Evolutionary conservation across 768 basidiomycete genomes (phyloP).

Genomic region (Lactarius tabidus): DNA sequence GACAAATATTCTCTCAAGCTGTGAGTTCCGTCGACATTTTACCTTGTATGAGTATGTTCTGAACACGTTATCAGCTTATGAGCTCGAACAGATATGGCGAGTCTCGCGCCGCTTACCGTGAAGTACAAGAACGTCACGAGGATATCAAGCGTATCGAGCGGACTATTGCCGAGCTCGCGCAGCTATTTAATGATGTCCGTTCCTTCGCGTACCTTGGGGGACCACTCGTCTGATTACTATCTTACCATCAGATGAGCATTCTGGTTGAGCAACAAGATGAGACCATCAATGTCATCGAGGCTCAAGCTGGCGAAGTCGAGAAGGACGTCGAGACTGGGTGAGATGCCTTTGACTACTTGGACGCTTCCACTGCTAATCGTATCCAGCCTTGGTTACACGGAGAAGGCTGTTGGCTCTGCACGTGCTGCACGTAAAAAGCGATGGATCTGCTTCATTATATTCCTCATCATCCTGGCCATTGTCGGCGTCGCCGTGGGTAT

Average conservation of each 20-base stretch:
- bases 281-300: slow-evolving; percentile 76
- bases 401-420: slow-evolving; percentile 83
- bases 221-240: slow-evolving; percentile 2
- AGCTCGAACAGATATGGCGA: slow-evolving; percentile 89
- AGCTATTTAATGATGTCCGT: slow-evolving; percentile 91
- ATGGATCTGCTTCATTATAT: slow-evolving; percentile 91
- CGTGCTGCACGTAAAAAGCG: slow-evolving; percentile 89
- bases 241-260: slow-evolving; percentile 71
- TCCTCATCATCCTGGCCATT: slow-evolving; percentile 57
- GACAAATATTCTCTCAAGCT: slow-evolving; percentile 77
- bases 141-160: slow-evolving; percentile 95
- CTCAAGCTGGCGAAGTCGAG: slow-evolving; percentile 67
- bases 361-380: slow-evolving; percentile 11
- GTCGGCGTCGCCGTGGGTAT: slow-evolving; percentile 62
- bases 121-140: slow-evolving; percentile 96
- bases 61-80: slow-evolving; percentile 54
- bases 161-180: slow-evolving; percentile 89
- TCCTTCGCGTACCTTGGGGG: not conserved
- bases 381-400: slow-evolving; percentile 71
- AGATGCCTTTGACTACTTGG: slow-evolving; percentile 25
- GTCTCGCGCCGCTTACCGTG: slow-evolving; percentile 85
- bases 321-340: slow-evolving; percentile 86
- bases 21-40: slow-evolving; percentile 33
- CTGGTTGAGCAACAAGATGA: slow-evolving; percentile 95
- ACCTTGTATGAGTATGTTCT: not conserved